phyloP scores from a whole-genome alignment of 2,329 filamentous ascomycete species.

The Teratosphaeria epicoccoides region DNA sequence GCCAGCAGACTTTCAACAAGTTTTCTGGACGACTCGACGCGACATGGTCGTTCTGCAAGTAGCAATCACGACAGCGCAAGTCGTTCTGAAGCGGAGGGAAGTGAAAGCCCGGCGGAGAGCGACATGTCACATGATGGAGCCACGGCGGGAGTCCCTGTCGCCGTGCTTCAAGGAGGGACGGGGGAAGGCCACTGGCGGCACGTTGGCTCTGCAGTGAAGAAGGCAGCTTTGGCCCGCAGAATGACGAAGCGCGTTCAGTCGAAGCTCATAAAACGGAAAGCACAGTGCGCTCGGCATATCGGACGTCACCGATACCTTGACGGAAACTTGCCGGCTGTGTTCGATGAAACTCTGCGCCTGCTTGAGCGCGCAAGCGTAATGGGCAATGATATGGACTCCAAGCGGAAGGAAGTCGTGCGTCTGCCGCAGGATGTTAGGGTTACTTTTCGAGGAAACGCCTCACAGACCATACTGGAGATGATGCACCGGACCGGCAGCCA shows the following conservation, averaged over 20 bases:
- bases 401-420: conserved; percentile 13
- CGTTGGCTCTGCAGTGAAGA: not conserved
- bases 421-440: conserved; percentile 12
- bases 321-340: not conserved
- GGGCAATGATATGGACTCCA: conserved; percentile 6
- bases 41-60: not conserved
- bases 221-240: not conserved
- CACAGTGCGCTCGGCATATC: not conserved
- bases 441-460: conserved; percentile 11
- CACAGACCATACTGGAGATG: conserved; percentile 17
- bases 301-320: not conserved
- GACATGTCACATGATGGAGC: not conserved
- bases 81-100: not conserved
- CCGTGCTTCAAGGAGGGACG: not conserved
- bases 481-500: conserved; percentile 23
- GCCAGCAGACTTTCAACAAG: not conserved
- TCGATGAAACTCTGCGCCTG: conserved; percentile 8
- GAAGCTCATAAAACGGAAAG: not conserved
- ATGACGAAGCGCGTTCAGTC: not conserved
- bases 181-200: not conserved
- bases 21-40: not conserved
- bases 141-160: not conserved
- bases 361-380: conserved; percentile 10
- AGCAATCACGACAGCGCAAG: not conserved
- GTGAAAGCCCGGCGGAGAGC: not conserved